A percentile compares a stretch with the other conserved stretches of the same genome.
Conservation (phyloP, 2,329 filamentous ascomycete species). For the Amauroascus verrucosus region DNA sequence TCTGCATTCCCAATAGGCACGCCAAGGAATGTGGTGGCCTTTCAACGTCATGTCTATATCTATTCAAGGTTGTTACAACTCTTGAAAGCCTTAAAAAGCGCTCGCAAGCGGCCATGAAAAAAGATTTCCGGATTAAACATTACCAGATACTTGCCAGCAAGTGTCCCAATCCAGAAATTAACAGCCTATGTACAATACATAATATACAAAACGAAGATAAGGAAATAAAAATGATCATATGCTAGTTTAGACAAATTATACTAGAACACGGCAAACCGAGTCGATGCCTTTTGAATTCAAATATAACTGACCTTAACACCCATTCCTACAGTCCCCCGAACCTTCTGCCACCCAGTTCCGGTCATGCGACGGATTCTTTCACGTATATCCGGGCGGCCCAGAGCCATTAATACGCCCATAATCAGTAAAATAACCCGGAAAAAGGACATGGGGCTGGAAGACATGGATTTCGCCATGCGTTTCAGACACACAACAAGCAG, state of each 20-base stretch:
- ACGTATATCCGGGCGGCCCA: slow-evolving; percentile 64
- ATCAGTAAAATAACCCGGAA: slow-evolving; percentile 65
- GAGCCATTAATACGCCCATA: slow-evolving; percentile 62
- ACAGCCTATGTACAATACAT: not conserved
- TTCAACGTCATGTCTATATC: too few species aligned
- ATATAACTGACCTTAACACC: slow-evolving; percentile 97
- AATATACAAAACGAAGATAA: slow-evolving; percentile 3
- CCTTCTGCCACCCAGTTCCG: slow-evolving; percentile 64
- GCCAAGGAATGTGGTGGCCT: too few species aligned
- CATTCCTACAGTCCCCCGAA: slow-evolving; percentile 81
- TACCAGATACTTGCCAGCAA: not conserved
- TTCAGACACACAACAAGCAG: slow-evolving; percentile 42
- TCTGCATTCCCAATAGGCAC: too few species aligned
- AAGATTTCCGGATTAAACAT: not conserved
- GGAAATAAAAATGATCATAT: not conserved
- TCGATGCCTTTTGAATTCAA: too few species aligned
- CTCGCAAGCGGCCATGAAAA: too few species aligned
- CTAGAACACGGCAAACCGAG: too few species aligned
- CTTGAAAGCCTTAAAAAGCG: too few species aligned
- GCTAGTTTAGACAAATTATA: too few species aligned
- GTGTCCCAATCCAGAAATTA: not conserved
- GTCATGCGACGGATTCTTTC: slow-evolving; percentile 62
- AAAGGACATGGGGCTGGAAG: slow-evolving; percentile 46
- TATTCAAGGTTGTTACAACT: too few species aligned
- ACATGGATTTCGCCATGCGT: slow-evolving; percentile 43